A percentile compares a stretch with the other conserved stretches of the same genome.
Evolutionary conservation across 768 basidiomycete species (phyloP).

Genomic region (Mycena leptocephala): DNA sequence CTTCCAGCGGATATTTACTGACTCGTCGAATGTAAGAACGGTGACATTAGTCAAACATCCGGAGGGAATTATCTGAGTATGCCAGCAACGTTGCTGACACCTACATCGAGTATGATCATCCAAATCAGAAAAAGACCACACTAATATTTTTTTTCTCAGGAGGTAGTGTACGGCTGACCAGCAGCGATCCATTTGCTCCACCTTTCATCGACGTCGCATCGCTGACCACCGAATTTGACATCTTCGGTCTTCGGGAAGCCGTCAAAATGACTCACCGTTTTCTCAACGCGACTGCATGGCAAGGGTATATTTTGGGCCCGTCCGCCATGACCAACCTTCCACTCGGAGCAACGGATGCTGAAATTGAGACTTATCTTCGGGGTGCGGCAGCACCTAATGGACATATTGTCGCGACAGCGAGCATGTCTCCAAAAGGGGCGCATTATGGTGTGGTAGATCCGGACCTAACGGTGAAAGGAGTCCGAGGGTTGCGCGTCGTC

Average conservation of each 20-base stretch:
- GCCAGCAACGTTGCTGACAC: slow-evolving; percentile 12
- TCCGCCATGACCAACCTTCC: not conserved
- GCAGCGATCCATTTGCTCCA: not conserved
- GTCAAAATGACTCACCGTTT: slow-evolving; percentile 44
- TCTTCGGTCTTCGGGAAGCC: slow-evolving; percentile 39
- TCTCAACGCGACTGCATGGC: slow-evolving; percentile 41
- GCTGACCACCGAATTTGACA: slow-evolving; percentile 45
- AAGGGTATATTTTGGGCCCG: slow-evolving; percentile 40
- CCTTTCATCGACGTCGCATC: slow-evolving; percentile 60
- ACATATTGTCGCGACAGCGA: slow-evolving; percentile 23
- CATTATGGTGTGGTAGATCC: slow-evolving; percentile 31
- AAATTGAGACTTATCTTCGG: slow-evolving; percentile 12
- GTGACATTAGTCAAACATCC: not conserved
- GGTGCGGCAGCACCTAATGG: slow-evolving; percentile 10
- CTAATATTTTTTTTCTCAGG: not conserved
- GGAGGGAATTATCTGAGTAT: not conserved
- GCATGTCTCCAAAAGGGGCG: slow-evolving; percentile 30
- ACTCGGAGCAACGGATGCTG: slow-evolving; percentile 10
- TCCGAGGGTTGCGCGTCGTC: not conserved
- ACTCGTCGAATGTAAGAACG: not conserved
- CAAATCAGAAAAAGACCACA: not conserved
- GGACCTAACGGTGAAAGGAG: not conserved
- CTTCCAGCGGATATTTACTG: not conserved
- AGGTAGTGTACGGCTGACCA: not conserved
- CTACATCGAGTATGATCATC: slow-evolving; percentile 2